These are phyloP conservation scores for Entomophthora muscae DNA, from an alignment of 371 early-diverging fungal species.

Conservation along the genomic window DNA sequence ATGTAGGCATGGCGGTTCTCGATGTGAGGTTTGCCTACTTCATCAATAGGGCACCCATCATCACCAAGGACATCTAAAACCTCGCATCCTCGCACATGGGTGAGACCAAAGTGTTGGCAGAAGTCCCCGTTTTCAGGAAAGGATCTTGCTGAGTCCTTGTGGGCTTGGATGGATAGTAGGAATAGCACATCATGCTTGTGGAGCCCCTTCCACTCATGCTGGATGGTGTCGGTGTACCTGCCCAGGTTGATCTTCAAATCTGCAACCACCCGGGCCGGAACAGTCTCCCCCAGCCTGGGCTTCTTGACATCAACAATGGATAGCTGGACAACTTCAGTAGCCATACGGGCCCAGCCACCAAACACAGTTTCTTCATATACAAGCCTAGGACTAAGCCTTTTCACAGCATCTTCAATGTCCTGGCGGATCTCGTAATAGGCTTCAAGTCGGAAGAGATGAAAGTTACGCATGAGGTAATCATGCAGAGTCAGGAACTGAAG, in stretches of 20 bases:
- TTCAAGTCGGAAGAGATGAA: slow-evolving; percentile 65
- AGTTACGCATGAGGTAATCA: slow-evolving; percentile 78
- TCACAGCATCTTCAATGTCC: slow-evolving; percentile 75
- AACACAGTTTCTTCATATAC: slow-evolving; percentile 40
- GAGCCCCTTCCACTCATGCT: slow-evolving; percentile 76
- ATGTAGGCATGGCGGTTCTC: slow-evolving; percentile 23
- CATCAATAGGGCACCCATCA: slow-evolving; percentile 49
- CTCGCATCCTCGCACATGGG: slow-evolving; percentile 71
- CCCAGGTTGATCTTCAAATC: slow-evolving; percentile 45
- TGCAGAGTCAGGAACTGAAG: slow-evolving; percentile 81
- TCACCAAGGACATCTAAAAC: slow-evolving; percentile 54
- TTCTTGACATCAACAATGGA: slow-evolving; percentile 49
- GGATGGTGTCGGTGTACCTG: slow-evolving; percentile 43
- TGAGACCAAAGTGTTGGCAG: slow-evolving; percentile 50
- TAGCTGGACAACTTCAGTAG: slow-evolving; percentile 39
- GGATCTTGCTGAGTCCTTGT: slow-evolving; percentile 21
- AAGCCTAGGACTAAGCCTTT: slow-evolving; percentile 43
- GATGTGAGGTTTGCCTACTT: slow-evolving; percentile 19
- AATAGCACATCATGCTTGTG: slow-evolving; percentile 67
- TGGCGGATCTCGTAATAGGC: slow-evolving; percentile 63
- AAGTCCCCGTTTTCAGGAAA: slow-evolving; percentile 17
- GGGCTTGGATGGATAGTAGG: slow-evolving; percentile 46
- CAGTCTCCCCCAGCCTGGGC: slow-evolving; percentile 54
- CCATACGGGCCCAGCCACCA: slow-evolving; percentile 88
- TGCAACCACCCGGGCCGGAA: slow-evolving; percentile 55